Evolutionary conservation across 2,329 filamentous ascomycete species (phyloP).

Genomic region (Lasiodiplodia citricola): DNA sequence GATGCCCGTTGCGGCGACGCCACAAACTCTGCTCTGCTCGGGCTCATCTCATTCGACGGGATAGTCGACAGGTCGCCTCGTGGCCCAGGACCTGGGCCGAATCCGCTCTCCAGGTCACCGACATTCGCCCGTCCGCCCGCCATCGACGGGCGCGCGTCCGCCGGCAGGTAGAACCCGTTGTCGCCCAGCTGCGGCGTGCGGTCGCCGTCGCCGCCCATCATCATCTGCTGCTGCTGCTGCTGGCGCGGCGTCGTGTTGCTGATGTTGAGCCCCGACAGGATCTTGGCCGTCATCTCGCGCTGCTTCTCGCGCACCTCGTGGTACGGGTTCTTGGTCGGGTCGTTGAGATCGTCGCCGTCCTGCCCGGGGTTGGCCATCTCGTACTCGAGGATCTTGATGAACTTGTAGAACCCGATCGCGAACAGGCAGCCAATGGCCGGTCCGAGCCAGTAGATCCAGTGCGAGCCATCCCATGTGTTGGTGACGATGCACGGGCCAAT

Average conservation of each 20-base stretch:
- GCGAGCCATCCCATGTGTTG: slow-evolving; percentile 46
- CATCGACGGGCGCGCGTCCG: background rate
- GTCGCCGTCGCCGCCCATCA: background rate
- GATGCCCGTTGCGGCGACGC: slow-evolving; percentile 15
- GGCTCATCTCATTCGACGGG: slow-evolving; percentile 16
- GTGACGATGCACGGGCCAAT: slow-evolving; percentile 52
- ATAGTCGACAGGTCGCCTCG: slow-evolving; percentile 19
- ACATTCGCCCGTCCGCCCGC: background rate
- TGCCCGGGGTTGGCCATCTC: slow-evolving; percentile 50
- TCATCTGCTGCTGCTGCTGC: background rate
- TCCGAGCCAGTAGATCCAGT: slow-evolving; percentile 58
- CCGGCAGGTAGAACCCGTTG: slow-evolving; percentile 1
- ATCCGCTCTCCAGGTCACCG: slow-evolving; percentile 21
- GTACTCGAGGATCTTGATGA: slow-evolving; percentile 49
- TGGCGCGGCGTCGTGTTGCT: background rate
- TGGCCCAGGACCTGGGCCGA: slow-evolving; percentile 3
- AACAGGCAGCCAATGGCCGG: slow-evolving; percentile 47
- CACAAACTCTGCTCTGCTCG: slow-evolving; percentile 4
- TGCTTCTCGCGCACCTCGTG: slow-evolving; percentile 27
- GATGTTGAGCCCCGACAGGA: slow-evolving; percentile 19
- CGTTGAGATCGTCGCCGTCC: slow-evolving; percentile 41
- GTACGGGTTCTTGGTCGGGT: slow-evolving; percentile 27
- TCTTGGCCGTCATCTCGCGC: slow-evolving; percentile 24
- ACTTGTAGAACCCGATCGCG: slow-evolving; percentile 46
- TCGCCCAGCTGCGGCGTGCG: slow-evolving; percentile 20